A percentile compares a stretch with the other conserved stretches of the same genome.
Evolutionary conservation across 306 rosid genomes (phyloP).

Genomic region (Astragalus membranaceus): DNA sequence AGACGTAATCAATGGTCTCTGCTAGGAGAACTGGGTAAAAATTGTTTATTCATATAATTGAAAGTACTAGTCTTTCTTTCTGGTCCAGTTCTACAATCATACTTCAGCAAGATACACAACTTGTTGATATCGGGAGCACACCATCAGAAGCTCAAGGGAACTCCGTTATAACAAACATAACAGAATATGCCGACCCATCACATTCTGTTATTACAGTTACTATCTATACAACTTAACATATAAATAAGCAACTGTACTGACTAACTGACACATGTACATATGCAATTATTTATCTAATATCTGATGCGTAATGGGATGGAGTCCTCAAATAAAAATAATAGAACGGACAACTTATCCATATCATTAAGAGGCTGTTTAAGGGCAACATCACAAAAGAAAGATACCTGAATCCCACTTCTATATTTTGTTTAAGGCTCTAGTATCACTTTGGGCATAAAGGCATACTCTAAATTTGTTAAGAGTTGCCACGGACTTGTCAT

Average conservation of each 20-base stretch:
- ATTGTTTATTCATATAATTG: neutral
- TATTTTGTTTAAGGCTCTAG: neutral
- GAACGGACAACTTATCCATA: neutral
- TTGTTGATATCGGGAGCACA: neutral
- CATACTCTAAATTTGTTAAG: neutral
- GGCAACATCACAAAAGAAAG: neutral
- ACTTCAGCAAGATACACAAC: neutral
- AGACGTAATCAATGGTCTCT: neutral
- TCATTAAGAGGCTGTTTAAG: neutral
- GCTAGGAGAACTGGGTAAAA: neutral
- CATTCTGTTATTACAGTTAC: neutral
- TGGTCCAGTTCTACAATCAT: neutral
- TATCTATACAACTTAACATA: neutral
- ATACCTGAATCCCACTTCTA: neutral
- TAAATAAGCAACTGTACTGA: neutral
- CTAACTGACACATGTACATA: neutral
- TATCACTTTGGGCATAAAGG: slow-evolving; percentile 2
- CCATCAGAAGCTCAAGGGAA: neutral
- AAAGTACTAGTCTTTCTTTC: too few relatives aligned
- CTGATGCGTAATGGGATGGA: neutral
- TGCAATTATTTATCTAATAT: neutral
- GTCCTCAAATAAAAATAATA: neutral
- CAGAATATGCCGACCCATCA: neutral
- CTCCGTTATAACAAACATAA: neutral
- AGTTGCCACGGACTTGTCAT: neutral